Conservation (phyloP, 2,329 filamentous ascomycete genomes). For the Septoria linicola region DNA sequence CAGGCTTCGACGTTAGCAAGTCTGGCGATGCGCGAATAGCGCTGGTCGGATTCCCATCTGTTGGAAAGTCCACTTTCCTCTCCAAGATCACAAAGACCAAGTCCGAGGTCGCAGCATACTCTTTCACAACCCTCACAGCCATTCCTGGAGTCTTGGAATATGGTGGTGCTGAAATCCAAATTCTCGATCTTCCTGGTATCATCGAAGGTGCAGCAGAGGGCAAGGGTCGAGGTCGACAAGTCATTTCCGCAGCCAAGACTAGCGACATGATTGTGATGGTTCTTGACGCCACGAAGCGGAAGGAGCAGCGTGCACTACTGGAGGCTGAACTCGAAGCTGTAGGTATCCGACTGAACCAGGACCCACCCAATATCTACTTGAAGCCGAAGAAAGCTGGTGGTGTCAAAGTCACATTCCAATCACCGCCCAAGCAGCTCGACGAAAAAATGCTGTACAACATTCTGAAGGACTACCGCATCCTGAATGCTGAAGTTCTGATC, state of each 20-base stretch:
- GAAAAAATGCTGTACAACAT: conserved; percentile 99
- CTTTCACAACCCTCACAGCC: conserved; percentile 95
- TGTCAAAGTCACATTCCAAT: conserved; percentile 96
- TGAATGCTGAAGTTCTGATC: conserved; percentile 94
- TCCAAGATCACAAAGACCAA: conserved; percentile 98
- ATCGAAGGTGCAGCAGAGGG: conserved; percentile 96
- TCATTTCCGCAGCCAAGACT: conserved; percentile 97
- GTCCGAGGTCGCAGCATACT: conserved; percentile 91
- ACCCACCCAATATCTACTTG: conserved; percentile 97
- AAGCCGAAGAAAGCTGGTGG: conserved; percentile 94
- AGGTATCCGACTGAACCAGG: conserved; percentile 86
- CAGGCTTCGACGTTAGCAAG: conserved; percentile 88
- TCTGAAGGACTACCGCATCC: conserved; percentile 94
- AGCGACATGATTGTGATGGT: conserved; percentile 97
- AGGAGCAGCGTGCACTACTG: conserved; percentile 83
- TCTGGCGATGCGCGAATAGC: conserved; percentile 95
- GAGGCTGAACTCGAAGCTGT: conserved; percentile 94
- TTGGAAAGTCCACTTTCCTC: conserved; percentile 98
- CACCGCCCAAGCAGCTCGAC: conserved; percentile 84
- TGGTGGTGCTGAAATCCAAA: conserved; percentile 95
- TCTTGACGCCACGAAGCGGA: conserved; percentile 91
- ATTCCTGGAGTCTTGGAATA: conserved; percentile 98
- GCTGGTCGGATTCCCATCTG: conserved; percentile 96
- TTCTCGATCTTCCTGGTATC: conserved; percentile 95
- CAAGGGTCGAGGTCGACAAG: conserved; percentile 91